Percentiles rank a stretch among this genome's conserved stretches.
Evolutionary conservation across 495 filamentous ascomycete species (phyloP).

Genomic region (Aspergillus diversus): DNA sequence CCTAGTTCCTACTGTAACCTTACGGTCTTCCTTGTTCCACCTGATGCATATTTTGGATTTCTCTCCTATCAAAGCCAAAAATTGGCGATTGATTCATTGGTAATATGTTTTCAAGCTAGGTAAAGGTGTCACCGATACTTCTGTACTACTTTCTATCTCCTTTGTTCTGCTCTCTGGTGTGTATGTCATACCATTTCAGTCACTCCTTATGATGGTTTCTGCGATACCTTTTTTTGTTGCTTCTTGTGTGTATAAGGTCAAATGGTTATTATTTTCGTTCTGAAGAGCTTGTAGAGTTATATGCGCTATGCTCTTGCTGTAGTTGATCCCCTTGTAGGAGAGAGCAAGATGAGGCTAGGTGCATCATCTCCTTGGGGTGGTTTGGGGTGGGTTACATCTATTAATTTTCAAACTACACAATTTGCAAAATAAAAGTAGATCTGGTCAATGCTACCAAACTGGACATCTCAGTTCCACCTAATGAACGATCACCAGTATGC

Average conservation of each 20-base stretch:
- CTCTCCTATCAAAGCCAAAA: not conserved
- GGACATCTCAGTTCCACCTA: not conserved
- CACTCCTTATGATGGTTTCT: slow-evolving; percentile 12
- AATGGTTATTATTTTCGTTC: slow-evolving; percentile 7
- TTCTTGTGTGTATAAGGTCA: slow-evolving; percentile 16
- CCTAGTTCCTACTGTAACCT: not conserved
- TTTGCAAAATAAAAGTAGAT: not conserved
- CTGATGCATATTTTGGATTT: not conserved
- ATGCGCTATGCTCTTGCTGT: not conserved
- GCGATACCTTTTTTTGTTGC: slow-evolving; percentile 12
- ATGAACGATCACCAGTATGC: not conserved
- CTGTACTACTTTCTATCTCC: slow-evolving; percentile 5
- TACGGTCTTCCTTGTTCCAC: not conserved
- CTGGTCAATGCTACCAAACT: not conserved
- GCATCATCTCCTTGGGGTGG: too few relatives aligned
- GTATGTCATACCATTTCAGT: not conserved
- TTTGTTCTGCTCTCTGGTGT: slow-evolving; percentile 23
- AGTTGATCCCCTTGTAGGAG: not conserved
- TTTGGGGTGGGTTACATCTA: too few relatives aligned
- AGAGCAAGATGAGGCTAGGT: not conserved
- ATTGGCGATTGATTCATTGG: not conserved
- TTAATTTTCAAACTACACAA: not conserved
- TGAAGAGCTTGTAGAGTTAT: not conserved
- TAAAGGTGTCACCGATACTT: not conserved
- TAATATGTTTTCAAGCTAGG: not conserved